Evolutionary conservation across 2,329 filamentous ascomycete species (phyloP), one percentile per base, ranked within the genome.

Genomic region (Fusarium sp.): DNA sequence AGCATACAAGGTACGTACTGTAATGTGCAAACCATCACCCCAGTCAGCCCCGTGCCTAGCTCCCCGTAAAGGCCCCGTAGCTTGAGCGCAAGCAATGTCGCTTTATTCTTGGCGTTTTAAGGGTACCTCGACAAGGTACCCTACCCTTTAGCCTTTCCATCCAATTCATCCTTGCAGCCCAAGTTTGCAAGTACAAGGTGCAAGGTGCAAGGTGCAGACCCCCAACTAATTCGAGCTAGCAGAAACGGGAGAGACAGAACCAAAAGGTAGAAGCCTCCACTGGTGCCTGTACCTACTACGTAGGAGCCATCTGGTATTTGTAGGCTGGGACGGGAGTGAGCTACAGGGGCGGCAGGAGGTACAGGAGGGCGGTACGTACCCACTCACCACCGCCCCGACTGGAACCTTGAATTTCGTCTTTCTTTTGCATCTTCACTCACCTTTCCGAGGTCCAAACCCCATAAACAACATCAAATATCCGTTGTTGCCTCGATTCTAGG

Each of bases 391-490:
- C 69, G 65, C 66, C 64, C 69, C 64, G 48, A 65, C 62, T 68
- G 56, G 65, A 68, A 74, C 71, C 72, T 75, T 74, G 73, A 75
- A 75, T 75, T 75, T 75, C 73, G 73, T 75, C 73, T 74, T 67
- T 73, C 73, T 74, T 72, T 74, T 74, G 73, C 69, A 73, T 73
- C 73, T 75, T 74, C 73, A 75, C 68, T 74, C 69, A 70, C 70
- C 67, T 71, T 73, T 69, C 67, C 69, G 62, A 65, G 57, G 49
- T 40, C 69, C 69, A 61, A 65, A 63, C 62, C 57, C 28, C 46
- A 46, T 61, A 65, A 51, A 65, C 53, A 51, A 57, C 55, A 46
- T 59, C 66, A 52, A 47, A 51, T 65, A 46, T 42, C 43, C 38
- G 54, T 56, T 55, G 65, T 54, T 52, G 56, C 52, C 68, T 68